Percentiles rank a stretch among this genome's conserved stretches.
These are phyloP conservation scores for Solanum hybrid DNA, from an alignment of 305 asterid genomes.

Conservation along the genomic window DNA sequence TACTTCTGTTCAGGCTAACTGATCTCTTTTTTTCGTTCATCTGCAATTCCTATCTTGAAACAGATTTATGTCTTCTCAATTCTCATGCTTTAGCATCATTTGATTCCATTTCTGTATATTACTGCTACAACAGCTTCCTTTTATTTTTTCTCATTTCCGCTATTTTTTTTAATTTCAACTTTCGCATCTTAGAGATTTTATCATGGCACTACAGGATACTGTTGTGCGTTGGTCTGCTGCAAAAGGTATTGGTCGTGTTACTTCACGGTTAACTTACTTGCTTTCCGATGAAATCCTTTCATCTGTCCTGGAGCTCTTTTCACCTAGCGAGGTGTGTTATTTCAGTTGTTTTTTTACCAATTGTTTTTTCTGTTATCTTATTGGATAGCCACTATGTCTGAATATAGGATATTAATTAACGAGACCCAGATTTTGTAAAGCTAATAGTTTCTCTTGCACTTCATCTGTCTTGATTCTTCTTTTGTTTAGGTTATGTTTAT, in stretches of 20 bases:
- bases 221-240: conserved; percentile 99
- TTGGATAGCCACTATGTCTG: background rate
- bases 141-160: background rate
- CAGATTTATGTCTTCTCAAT: background rate
- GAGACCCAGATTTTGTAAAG: background rate
- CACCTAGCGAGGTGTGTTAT: conserved; percentile 78
- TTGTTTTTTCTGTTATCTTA: background rate
- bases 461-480: conserved; percentile 5
- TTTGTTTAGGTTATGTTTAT: conserved; percentile 7
- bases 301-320: conserved; percentile 89
- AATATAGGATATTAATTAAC: background rate
- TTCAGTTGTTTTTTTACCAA: background rate
- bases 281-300: conserved; percentile 89
- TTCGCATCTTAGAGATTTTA: background rate
- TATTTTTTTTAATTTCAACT: background rate
- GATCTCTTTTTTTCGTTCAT: background rate
- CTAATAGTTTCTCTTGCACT: background rate
- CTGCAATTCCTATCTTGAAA: background rate
- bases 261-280: conserved; percentile 66
- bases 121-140: background rate
- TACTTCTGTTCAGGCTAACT: background rate
- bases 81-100: background rate
- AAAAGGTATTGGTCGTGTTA: conserved; percentile 90
- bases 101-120: background rate
- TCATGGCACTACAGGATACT: conserved; percentile 51